Evolutionary conservation across 495 filamentous ascomycete genomes (phyloP), one percentile per base, ranked within the genome.

Genomic region (Podospora pseudopauciseta): DNA sequence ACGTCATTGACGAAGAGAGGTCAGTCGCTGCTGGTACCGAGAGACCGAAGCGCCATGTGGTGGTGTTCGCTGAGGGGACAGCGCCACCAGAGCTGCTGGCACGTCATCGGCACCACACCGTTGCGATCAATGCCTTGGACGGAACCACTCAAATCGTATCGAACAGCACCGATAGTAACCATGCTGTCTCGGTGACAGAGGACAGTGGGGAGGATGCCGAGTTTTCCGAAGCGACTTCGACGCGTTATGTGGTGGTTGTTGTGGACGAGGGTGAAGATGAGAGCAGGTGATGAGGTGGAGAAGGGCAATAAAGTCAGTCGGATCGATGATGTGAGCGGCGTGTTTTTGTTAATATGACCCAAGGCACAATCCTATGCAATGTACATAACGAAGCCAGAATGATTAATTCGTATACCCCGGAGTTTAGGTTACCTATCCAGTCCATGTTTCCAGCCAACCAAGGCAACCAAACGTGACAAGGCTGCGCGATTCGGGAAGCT

Each of bases 161-260:
- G 18, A n/a, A 19, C 5, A 28, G 66, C n/a, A 64, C 58, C 63
- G 66, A 64, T 5, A 65, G 71, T 7, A 49, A 69, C 30, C 74
- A 76, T 56, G 65, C 74, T 0, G 69, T 77, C 19, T 65, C 69
- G 34, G 74, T 75, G 4, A 73, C 73, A 5, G 74, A 76, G 62
- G 75, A 73, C 63, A 55, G 18, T 7, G 67, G 16, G 0, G 65
- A 61, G 19, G 74, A 70, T 30, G 60, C 65, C 18, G 67, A n/a
- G 23, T 69, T 71, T 54, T 44, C 49, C 28, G 66, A 67, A 11
- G 70, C 60, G 0, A 68, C 53, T 1, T 68, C 69, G 28, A 57
- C 69, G 27, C 74, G 75, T 5, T 77, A 77, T 63, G 74, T 77
- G 15, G 75, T 77, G 19, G 71, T 77, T 1, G n/a, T 74, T 13